A percentile compares a stretch with the other conserved stretches of the same genome.
Conservation (phyloP, 2,329 filamentous ascomycete species). For the Trichoderma hamatum region DNA sequence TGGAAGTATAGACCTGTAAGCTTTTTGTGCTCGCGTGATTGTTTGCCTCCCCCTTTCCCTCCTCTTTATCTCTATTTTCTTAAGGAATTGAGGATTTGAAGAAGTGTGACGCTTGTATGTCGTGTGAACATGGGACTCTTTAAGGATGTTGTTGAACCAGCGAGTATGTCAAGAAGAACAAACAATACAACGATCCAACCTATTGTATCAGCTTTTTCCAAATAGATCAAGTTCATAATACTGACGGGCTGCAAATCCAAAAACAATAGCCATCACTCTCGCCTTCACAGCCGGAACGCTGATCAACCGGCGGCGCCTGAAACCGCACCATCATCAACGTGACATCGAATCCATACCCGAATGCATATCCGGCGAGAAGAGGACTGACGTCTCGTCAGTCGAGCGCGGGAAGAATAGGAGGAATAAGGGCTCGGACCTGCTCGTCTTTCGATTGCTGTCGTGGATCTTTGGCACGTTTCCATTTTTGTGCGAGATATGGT, state of each 20-base stretch:
- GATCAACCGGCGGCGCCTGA: background rate
- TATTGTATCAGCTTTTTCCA: no score
- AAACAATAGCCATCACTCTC: constrained; percentile 5
- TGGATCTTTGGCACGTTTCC: constrained; percentile 16
- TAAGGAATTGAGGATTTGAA: background rate
- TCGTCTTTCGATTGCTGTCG: constrained; percentile 1
- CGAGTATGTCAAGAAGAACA: background rate
- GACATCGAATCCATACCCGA: constrained; percentile 13
- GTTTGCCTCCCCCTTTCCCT: background rate
- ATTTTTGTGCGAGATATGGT: constrained; percentile 19
- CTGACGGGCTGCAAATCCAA: background rate
- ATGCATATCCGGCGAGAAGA: constrained; percentile 11
- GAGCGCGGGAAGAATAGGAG: background rate
- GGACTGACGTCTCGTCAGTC: background rate
- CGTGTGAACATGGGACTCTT: constrained; percentile 1
- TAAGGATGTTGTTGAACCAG: constrained; percentile 19
- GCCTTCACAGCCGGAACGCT: constrained; percentile 3
- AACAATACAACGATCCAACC: background rate
- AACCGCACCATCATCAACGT: background rate
- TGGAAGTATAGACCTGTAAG: background rate
- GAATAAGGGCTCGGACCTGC: background rate
- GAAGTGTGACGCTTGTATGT: background rate
- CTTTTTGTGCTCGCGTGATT: background rate
- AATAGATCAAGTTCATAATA: rapidly evolving
- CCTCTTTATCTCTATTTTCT: no score